Conservation (phyloP, 345 rosid species). For the Citrus inodora region DNA sequence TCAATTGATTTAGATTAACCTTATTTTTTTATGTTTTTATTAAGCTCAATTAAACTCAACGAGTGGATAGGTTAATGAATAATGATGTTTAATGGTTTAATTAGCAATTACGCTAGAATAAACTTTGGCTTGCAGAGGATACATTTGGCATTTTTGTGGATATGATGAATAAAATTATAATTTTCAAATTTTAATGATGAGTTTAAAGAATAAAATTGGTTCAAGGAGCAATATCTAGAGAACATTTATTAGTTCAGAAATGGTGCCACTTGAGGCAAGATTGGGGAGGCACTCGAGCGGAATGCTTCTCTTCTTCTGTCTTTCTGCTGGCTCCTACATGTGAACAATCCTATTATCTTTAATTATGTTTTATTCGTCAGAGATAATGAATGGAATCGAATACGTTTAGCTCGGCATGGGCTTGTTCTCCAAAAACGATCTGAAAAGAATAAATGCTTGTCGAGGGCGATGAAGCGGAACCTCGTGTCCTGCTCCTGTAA, state of each 20-base stretch:
- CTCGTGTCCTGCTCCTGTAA: conserved; percentile 92
- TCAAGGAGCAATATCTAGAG: background rate
- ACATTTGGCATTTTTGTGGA: too few species aligned
- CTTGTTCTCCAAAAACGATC: conserved; percentile 74
- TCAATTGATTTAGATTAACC: too few species aligned
- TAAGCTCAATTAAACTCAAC: too few species aligned
- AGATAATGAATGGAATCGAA: conserved; percentile 1
- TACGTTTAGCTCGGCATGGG: conserved; percentile 48
- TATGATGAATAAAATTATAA: too few species aligned
- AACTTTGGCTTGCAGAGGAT: too few species aligned
- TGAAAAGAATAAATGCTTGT: conserved; percentile 81
- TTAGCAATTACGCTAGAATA: too few species aligned
- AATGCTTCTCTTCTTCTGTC: conserved; percentile 27
- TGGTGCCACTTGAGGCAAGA: conserved; percentile 15
- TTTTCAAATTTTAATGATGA: too few species aligned
- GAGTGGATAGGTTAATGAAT: too few species aligned
- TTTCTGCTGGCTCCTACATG: background rate
- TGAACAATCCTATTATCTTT: conserved; percentile 17
- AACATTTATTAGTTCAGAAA: background rate
- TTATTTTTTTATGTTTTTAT: too few species aligned
- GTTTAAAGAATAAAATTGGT: too few species aligned
- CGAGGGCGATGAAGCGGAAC: conserved; percentile 88
- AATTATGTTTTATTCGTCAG: conserved; percentile 7
- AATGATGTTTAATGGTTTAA: too few species aligned
- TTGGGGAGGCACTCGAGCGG: conserved; percentile 26